phyloP scores from a whole-genome alignment of 2,329 filamentous ascomycete species.

The Ascochyta rabiei region DNA sequence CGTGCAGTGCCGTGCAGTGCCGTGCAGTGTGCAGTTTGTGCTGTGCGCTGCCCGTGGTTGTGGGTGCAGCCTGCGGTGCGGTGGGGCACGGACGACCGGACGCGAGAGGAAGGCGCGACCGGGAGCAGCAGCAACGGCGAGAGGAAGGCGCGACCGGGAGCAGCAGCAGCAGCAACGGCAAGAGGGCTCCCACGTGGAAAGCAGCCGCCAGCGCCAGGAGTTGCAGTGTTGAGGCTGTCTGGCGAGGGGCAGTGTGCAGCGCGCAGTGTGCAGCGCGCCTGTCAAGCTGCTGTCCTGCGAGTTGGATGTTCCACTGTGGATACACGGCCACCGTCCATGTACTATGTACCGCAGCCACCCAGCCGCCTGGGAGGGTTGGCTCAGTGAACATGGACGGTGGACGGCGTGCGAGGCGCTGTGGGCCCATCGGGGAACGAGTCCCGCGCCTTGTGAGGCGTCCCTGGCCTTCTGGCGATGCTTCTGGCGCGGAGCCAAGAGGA shows the following conservation, averaged over 20 bases:
- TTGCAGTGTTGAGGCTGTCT: not conserved
- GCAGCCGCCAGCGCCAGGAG: conserved; percentile 11
- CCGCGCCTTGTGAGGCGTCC: conserved; percentile 35
- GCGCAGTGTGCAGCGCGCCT: too few relatives aligned
- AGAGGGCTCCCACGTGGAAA: conserved; percentile 15
- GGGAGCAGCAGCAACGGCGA: not conserved
- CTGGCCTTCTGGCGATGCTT: conserved; percentile 35
- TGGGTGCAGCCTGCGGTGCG: too few relatives aligned
- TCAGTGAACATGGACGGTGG: conserved; percentile 11
- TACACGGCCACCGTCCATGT: not conserved
- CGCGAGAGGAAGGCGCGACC: conserved; percentile 12
- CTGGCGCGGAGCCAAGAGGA: conserved; percentile 34
- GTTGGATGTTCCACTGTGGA: conserved; percentile 18
- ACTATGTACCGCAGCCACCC: conserved; percentile 24
- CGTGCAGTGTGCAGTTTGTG: conserved; percentile 1
- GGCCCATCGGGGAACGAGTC: conserved; percentile 42
- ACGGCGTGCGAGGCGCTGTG: conserved; percentile 18
- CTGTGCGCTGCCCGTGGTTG: not conserved
- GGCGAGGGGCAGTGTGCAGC: not conserved
- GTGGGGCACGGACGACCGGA: conserved; percentile 1
- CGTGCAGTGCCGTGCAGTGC: not conserved
- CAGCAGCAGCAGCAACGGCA: not conserved
- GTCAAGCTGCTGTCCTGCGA: conserved; percentile 5
- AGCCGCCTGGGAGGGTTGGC: conserved; percentile 35
- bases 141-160: conserved; percentile 12